Conservation (phyloP, 768 basidiomycete genomes). For the Lentinula lateritia region DNA sequence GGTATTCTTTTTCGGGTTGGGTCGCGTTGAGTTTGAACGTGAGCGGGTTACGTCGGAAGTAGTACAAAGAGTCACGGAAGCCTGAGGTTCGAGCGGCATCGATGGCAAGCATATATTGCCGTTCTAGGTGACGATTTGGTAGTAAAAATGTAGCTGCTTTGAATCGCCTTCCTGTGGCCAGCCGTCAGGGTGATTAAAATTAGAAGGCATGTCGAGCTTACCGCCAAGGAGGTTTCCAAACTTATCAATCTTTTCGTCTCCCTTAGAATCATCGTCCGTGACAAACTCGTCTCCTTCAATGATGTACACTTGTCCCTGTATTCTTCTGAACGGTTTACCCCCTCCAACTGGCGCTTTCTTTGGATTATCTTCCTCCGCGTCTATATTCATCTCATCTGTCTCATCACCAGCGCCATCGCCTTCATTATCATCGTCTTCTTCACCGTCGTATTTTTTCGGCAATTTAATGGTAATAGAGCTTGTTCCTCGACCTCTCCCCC, state of each 20-base stretch:
- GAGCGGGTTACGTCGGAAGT: slow-evolving; percentile 87
- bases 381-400: slow-evolving; percentile 26
- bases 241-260: slow-evolving; percentile 87
- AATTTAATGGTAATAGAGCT: slow-evolving; percentile 11
- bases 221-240: slow-evolving; percentile 83
- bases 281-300: slow-evolving; percentile 89
- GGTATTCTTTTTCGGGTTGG: slow-evolving; percentile 85
- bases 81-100: slow-evolving; percentile 96
- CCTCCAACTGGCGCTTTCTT: slow-evolving; percentile 41
- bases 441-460: slow-evolving; percentile 18
- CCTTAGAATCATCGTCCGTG: slow-evolving; percentile 77
- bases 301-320: slow-evolving; percentile 69
- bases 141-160: slow-evolving; percentile 88
- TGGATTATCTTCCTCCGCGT: slow-evolving; percentile 30
- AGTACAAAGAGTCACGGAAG: slow-evolving; percentile 96
- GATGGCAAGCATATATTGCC: slow-evolving; percentile 92
- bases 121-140: slow-evolving; percentile 76
- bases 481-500: slow-evolving; percentile 24
- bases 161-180: slow-evolving; percentile 67
- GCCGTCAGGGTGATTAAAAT: slow-evolving; percentile 4
- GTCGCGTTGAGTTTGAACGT: slow-evolving; percentile 89
- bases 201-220: slow-evolving; percentile 27
- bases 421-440: slow-evolving; percentile 27
- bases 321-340: slow-evolving; percentile 66
- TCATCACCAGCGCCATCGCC: slow-evolving; percentile 27